Evolutionary conservation across 2,329 filamentous ascomycete genomes (phyloP).

Genomic region (Talaromyces atroroseus): DNA sequence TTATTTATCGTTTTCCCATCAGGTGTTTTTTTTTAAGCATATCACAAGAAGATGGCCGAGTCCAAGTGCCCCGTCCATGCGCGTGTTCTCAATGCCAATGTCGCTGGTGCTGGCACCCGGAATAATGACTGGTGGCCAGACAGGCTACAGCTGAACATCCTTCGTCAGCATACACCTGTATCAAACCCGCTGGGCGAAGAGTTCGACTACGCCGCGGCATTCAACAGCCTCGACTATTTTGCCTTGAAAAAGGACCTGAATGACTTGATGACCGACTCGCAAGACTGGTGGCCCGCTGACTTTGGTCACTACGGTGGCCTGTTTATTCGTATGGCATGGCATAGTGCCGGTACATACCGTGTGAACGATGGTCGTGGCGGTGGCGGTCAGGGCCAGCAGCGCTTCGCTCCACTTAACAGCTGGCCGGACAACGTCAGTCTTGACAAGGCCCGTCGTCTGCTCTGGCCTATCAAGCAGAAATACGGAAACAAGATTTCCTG

Average conservation of each 20-base stretch:
- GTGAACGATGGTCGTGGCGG: constrained; percentile 70
- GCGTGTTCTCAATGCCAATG: constrained; percentile 20
- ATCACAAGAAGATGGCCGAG: constrained; percentile 3
- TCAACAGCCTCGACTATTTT: constrained; percentile 66
- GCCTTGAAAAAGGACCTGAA: constrained; percentile 68
- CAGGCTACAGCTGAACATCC: constrained; percentile 61
- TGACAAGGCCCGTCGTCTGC: constrained; percentile 72
- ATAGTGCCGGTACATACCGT: constrained; percentile 73
- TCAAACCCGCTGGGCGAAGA: constrained; percentile 61
- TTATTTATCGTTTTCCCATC: background rate
- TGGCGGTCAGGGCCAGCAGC: constrained; percentile 68
- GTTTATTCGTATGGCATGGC: constrained; percentile 77
- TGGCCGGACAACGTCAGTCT: constrained; percentile 76
- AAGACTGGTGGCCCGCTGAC: constrained; percentile 78
- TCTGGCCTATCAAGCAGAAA: constrained; percentile 81
- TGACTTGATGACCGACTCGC: constrained; percentile 69
- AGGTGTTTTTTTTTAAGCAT: background rate
- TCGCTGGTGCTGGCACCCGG: constrained; percentile 58
- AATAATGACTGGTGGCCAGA: constrained; percentile 73
- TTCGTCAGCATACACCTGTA: constrained; percentile 62
- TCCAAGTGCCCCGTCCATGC: constrained; percentile 11
- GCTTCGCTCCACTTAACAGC: constrained; percentile 74
- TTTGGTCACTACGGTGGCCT: constrained; percentile 76
- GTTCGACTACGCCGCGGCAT: constrained; percentile 68
- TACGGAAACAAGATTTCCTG: constrained; percentile 78